Evolutionary conservation across 2,329 filamentous ascomycete species (phyloP).

Genomic region (Fusarium brevicatenulatum): DNA sequence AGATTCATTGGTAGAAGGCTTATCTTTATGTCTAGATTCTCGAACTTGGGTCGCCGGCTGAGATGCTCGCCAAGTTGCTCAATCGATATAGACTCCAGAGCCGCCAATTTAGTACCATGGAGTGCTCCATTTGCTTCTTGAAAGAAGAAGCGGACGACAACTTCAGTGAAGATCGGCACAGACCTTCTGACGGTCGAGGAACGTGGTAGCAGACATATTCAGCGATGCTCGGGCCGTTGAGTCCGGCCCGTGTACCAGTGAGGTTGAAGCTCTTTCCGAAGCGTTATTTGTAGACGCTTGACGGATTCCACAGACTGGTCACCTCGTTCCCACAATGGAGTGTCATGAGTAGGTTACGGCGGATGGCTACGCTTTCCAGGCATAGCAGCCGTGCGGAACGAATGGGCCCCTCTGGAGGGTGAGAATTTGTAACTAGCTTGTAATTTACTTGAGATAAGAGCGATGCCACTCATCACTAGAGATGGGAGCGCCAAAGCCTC

Average conservation of each 20-base stretch:
- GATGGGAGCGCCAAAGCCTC: neutral
- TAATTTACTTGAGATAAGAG: neutral
- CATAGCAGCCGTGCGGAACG: neutral
- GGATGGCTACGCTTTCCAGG: neutral
- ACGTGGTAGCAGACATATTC: neutral
- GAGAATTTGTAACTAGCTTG: no score
- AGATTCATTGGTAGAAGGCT: neutral
- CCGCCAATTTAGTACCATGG: rapidly evolving
- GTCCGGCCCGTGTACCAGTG: rapidly evolving
- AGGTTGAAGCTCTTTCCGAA: neutral
- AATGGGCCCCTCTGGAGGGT: neutral
- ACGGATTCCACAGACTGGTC: neutral
- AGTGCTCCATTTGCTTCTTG: rapidly evolving
- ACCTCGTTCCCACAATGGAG: neutral
- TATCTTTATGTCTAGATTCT: neutral
- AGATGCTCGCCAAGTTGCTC: neutral
- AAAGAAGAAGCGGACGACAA: neutral
- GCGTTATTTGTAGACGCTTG: rapidly evolving
- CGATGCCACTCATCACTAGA: rapidly evolving
- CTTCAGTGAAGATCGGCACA: neutral
- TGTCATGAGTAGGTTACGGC: neutral
- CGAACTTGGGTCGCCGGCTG: neutral
- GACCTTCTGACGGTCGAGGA: neutral
- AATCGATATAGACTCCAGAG: neutral
- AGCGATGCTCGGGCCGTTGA: neutral